Evolutionary conservation across 2,329 filamentous ascomycete genomes (phyloP).

Genomic region (Aspergillus pseudoglaucus): DNA sequence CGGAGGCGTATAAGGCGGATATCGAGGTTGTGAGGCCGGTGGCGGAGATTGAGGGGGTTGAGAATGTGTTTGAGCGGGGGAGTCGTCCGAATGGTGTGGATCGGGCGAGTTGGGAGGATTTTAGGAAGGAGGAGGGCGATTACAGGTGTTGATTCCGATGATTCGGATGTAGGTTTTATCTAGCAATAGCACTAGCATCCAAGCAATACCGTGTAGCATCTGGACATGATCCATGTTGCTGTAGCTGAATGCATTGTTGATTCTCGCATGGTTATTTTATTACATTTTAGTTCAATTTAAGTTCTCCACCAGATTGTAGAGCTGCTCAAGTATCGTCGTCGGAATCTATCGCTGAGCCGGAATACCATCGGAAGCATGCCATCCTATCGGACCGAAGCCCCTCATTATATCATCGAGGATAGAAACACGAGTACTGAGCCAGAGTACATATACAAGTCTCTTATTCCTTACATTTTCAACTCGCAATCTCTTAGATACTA

Average conservation of each 20-base stretch:
- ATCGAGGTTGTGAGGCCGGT: conserved; percentile 46
- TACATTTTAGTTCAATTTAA: no score
- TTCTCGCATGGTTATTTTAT: no score
- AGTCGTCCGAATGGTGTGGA: conserved; percentile 50
- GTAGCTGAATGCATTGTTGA: not conserved
- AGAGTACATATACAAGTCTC: no score
- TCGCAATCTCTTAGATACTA: no score
- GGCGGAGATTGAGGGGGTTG: conserved; percentile 41
- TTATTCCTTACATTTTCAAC: no score
- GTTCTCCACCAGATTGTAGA: not conserved
- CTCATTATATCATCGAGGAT: not conserved
- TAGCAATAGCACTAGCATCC: no score
- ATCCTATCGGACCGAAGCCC: conserved; percentile 1
- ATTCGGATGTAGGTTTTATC: not conserved
- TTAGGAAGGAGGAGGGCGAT: conserved; percentile 21
- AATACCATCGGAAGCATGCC: not conserved
- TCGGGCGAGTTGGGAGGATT: conserved; percentile 41
- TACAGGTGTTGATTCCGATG: conserved; percentile 10
- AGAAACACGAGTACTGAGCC: no score
- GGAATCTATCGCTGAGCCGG: not conserved
- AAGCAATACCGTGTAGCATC: no score
- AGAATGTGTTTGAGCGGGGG: conserved; percentile 43
- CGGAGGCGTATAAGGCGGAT: conserved; percentile 37
- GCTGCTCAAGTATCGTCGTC: not conserved
- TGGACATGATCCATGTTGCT: no score